Evolutionary conservation across 495 filamentous ascomycete genomes (phyloP), one percentile per base, ranked within the genome.

Genomic region (Aspergillus nanangensis): DNA sequence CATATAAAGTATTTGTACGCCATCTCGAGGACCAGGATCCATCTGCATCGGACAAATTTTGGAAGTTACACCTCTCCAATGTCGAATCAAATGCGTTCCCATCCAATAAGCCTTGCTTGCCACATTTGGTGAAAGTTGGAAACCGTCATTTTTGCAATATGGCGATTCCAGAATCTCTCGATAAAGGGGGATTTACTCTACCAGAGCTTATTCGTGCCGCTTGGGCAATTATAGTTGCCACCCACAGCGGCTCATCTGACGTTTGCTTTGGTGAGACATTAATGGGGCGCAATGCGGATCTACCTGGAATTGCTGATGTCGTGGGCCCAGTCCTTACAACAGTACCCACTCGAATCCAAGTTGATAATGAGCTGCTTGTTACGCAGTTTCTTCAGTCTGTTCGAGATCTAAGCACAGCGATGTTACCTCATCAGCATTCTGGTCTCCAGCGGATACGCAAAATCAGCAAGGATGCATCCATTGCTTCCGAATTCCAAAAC

Each of bases 401-500:
- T 2, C 64, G 77, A 14, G 56, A 71, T 25, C 58, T 56, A 27
- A 63, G 69, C 0, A 66, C 67, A 0, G 63, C 70, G 3, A 76
- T 76, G 51, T 77, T 80, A 41, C 72, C 76, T 7, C 65, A 72
- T 43, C 66, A 78, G 36, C 72, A 76, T 37, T 46, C 59, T 11
- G 74, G 72, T 21, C 56, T 76, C 0, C 70, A 73, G 35, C 56
- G 60, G 11, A 74, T 75, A 22, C 60, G 62, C 1, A 59, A 65
- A 13, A 49, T 77, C 11, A 65, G 58, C 46, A 45, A 40, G 4
- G 66, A 74, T 45, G 53, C 64, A 0, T 51, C 63, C 5, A 35
- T 51, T 45, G 84, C 80, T 8, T 87, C 82, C 52, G 78, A 83
- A 24, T 79, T 87, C 60, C 74, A 80, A 41, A 86, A 77, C 52